Conservation (phyloP, 192 early-diverging fungal species). For the Irineochytrium annulatum region DNA sequence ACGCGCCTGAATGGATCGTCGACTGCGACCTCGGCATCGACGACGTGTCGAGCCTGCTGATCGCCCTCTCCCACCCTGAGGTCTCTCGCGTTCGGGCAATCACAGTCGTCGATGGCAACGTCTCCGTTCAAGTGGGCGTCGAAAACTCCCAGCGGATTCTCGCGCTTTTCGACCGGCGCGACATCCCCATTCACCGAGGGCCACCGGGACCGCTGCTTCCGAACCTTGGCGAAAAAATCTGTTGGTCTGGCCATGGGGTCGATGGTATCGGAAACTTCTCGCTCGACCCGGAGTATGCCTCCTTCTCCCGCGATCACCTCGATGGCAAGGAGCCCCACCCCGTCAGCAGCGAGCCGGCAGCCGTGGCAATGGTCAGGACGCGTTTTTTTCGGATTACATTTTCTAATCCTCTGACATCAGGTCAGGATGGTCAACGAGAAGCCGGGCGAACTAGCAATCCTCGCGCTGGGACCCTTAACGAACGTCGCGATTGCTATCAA, state of each 20-base stretch:
- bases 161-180: background rate
- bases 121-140: conserved; percentile 19
- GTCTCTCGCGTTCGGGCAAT: conserved; percentile 22
- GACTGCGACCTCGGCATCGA: conserved; percentile 45
- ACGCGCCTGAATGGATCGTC: no score
- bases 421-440: conserved; percentile 29
- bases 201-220: conserved; percentile 36
- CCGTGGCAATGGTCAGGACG: background rate
- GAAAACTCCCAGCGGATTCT: conserved; percentile 23
- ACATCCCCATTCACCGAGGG: conserved; percentile 34
- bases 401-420: conserved; percentile 7
- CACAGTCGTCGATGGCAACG: conserved; percentile 45
- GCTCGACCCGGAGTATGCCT: background rate
- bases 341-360: background rate
- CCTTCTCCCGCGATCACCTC: background rate
- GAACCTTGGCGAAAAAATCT: background rate
- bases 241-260: conserved; percentile 32
- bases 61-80: conserved; percentile 22
- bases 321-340: background rate
- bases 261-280: conserved; percentile 35
- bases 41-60: conserved; percentile 36
- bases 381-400: background rate
- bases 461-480: conserved; percentile 46
- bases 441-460: conserved; percentile 27
- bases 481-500: conserved; percentile 46